Evolutionary conservation across 306 rosid genomes (phyloP).

Genomic region (Vachellia pachyceras): DNA sequence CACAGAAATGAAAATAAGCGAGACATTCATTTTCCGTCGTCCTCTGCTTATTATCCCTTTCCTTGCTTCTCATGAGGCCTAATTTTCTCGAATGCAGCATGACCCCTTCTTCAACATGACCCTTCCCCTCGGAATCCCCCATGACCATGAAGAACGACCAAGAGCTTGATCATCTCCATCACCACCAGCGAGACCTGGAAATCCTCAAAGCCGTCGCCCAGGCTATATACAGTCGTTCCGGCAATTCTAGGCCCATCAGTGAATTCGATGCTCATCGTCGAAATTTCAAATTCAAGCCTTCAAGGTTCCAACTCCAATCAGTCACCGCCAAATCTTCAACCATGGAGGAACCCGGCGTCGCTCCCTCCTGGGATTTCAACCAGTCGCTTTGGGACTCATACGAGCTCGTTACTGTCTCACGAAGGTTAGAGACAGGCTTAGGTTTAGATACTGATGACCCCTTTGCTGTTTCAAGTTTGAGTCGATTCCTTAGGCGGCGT

Average conservation of each 20-base stretch:
- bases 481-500: slow-evolving; percentile 33
- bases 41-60: slow-evolving; percentile 48
- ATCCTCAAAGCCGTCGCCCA: slow-evolving; percentile 92
- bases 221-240: slow-evolving; percentile 73
- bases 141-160: slow-evolving; percentile 73
- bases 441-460: slow-evolving; percentile 47
- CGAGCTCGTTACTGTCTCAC: slow-evolving; percentile 81
- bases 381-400: slow-evolving; percentile 91
- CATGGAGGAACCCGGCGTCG: neutral
- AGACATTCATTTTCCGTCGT: slow-evolving; percentile 1
- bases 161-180: slow-evolving; percentile 30
- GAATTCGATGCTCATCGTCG: slow-evolving; percentile 68
- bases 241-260: slow-evolving; percentile 52
- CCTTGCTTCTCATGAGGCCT: slow-evolving; percentile 48
- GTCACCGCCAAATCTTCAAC: slow-evolving; percentile 29
- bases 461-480: slow-evolving; percentile 34
- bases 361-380: slow-evolving; percentile 66
- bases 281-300: slow-evolving; percentile 56
- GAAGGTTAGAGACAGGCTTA: slow-evolving; percentile 69
- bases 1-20: slow-evolving; percentile 31
- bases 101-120: slow-evolving; percentile 27
- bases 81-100: slow-evolving; percentile 37
- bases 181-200: slow-evolving; percentile 53
- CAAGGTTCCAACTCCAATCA: slow-evolving; percentile 74
- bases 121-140: slow-evolving; percentile 12